Evolutionary conservation across 1,284 basidiomycete genomes (phyloP), one percentile per base, ranked within the genome.

Genomic region (Tilletia setariae): DNA sequence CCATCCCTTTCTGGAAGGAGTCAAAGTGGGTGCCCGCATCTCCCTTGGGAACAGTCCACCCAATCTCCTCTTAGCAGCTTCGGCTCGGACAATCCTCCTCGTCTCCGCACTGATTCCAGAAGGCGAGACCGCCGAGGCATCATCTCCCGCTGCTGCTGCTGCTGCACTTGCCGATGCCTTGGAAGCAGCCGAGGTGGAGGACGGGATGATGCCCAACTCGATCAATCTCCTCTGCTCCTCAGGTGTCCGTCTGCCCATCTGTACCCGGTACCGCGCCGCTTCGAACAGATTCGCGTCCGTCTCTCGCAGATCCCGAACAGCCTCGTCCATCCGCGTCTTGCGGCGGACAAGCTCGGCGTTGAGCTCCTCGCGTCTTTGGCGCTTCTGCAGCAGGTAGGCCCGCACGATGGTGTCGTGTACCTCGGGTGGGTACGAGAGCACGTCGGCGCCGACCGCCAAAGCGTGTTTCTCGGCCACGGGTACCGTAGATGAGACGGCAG

Each of bases 321-420:
- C 79, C 67, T 78, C 79, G 61, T 73, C 68, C 46, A 82, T 70
- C 46, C 71, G 70, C 3, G 68, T 66, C 16, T 77, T 72, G 63
- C 81, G 81, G 16, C 59, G 64, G 23, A 68, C 59, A 16, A 82
- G 74, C 42, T 75, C 71, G 11, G 62, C 66, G 1, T 67, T 62
- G 23, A 74, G 71, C 23, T 62, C 66, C 61, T 90, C 88, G 62
- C 93, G 87, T 68, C 89, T 76, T 76, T 91, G 89, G 43, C 93
- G 87, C 76, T 89, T 87, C 84, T 91, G 89, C 23, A 98, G 86
- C 67, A 90, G 85, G 91, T 91, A 98, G 2, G 94, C 94, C 46
- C 94, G 89, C 74, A 91, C 91, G 72, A 98, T 93, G 7, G 94
- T 98, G 76, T 93, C 89, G 85, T 98, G 93, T 0, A 92, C 92